Evolutionary conservation across 208 protist species (phyloP), one percentile per base, ranked within the genome.

Genomic region (Trypanosomatidae sp.): DNA sequence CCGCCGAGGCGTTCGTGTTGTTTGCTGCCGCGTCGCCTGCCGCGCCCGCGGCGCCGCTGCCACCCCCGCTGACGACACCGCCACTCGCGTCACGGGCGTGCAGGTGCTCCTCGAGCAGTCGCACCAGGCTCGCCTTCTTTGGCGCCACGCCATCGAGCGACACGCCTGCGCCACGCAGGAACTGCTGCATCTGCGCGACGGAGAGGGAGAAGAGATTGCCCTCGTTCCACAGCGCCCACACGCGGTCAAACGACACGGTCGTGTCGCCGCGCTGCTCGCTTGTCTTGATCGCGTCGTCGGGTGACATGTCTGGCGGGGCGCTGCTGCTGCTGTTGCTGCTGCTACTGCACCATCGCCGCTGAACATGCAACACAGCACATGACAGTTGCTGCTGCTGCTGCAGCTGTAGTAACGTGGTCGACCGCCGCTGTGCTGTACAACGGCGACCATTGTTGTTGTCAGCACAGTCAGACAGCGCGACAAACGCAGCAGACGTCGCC

Each of bases 201-300:
- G 82, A 85, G 27, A 94, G 67, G 3, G 86, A 88, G 50, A 92
- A 94, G 25, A 94, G 70, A 40, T 94, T 94, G 23, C 86, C 86
- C 48, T 94, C 86, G 48, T 89, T 92, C 82, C 86, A 94, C 45
- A 94, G 60, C 15, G 58, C 57, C 73, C 83, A 91, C 40, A 88
- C 80, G 32, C 75, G 71, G 20, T 89, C 82, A 7, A 43, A 33
- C n/a, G 42, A 5, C 19, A n/a, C n/a, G n/a, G n/a, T n/a, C n/a
- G n/a, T n/a, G n/a, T n/a, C n/a, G n/a, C n/a, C n/a, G n/a, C n/a
- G n/a, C n/a, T n/a, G n/a, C n/a, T n/a, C n/a, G n/a, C n/a, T n/a
- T n/a, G n/a, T n/a, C n/a, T n/a, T n/a, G n/a, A n/a, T n/a, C n/a
- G n/a, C n/a, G n/a, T n/a, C n/a, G n/a, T n/a, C n/a, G n/a, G n/a